Conservation (phyloP, 2,329 filamentous ascomycete species). For the Clonostachys sp. region DNA sequence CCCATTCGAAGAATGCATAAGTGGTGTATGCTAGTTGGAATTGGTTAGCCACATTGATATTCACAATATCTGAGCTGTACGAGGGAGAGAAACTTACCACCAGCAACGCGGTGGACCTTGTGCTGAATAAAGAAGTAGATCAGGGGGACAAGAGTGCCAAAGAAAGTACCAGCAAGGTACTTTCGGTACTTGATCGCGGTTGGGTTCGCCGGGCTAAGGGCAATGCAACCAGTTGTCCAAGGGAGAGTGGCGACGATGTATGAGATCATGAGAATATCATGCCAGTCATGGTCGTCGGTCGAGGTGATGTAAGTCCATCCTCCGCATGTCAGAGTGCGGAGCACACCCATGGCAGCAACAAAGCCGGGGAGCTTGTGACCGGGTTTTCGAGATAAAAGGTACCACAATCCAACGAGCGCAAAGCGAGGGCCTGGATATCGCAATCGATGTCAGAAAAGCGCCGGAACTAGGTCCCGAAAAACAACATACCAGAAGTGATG, state of each 20-base stretch:
- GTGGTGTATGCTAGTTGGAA: conserved; percentile 76
- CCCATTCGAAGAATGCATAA: conserved; percentile 98
- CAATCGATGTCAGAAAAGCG: background rate
- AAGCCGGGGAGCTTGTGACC: conserved; percentile 75
- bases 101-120: conserved; percentile 89
- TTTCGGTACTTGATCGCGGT: conserved; percentile 85
- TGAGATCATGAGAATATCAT: conserved; percentile 99
- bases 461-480: background rate
- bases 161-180: conserved; percentile 77
- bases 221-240: conserved; percentile 89
- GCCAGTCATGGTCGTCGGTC: conserved; percentile 97
- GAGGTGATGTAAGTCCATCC: conserved; percentile 99
- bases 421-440: conserved; percentile 71
- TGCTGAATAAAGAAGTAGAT: conserved; percentile 98
- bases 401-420: conserved; percentile 86
- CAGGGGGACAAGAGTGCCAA: conserved; percentile 82
- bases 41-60: conserved; percentile 2
- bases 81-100: conserved; percentile 58
- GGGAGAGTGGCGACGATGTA: conserved; percentile 92
- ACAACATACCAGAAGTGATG: conserved; percentile 72
- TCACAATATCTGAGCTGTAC: background rate
- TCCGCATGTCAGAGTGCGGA: conserved; percentile 89
- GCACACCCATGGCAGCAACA: conserved; percentile 72
- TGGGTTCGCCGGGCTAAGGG: conserved; percentile 79
- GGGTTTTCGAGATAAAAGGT: conserved; percentile 76